Evolutionary conservation across 352 stramenopile species (phyloP).

Genomic region (Poterioochromonas sp.): DNA sequence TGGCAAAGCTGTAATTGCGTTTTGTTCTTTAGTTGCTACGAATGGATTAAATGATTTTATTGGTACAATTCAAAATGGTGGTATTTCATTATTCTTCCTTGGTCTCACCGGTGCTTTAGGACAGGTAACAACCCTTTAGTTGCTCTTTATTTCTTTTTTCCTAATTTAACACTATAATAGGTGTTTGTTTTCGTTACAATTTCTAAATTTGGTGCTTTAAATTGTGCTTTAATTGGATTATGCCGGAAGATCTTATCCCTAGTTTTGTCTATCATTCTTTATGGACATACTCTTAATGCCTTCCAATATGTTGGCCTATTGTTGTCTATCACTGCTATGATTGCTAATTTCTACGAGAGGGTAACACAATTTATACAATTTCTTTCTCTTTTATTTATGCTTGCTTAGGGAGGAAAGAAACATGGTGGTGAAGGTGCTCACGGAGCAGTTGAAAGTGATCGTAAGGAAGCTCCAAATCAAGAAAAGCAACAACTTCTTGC

Average conservation of each 20-base stretch:
- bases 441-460: neutral
- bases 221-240: constrained; percentile 67
- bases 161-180: too few species aligned
- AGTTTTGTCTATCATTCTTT: constrained; percentile 69
- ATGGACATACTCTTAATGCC: constrained; percentile 54
- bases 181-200: constrained; percentile 67
- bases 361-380: constrained; percentile 34
- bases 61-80: constrained; percentile 58
- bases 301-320: constrained; percentile 58
- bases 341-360: constrained; percentile 72
- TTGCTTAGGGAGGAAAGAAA: neutral
- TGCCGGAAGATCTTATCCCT: constrained; percentile 70
- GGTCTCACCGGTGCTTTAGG: constrained; percentile 64
- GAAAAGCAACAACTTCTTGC: neutral
- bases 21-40: constrained; percentile 55
- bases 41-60: constrained; percentile 62
- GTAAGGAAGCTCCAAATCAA: neutral
- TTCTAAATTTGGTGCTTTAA: constrained; percentile 71
- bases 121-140: too few species aligned
- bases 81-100: constrained; percentile 61
- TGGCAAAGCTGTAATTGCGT: constrained; percentile 65
- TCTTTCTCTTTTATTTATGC: neutral
- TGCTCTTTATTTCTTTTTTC: too few species aligned
- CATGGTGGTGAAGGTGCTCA: neutral
- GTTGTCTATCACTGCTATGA: constrained; percentile 62